Evolutionary conservation across 208 protist species (phyloP).

Genomic region (Leishmania tropica): DNA sequence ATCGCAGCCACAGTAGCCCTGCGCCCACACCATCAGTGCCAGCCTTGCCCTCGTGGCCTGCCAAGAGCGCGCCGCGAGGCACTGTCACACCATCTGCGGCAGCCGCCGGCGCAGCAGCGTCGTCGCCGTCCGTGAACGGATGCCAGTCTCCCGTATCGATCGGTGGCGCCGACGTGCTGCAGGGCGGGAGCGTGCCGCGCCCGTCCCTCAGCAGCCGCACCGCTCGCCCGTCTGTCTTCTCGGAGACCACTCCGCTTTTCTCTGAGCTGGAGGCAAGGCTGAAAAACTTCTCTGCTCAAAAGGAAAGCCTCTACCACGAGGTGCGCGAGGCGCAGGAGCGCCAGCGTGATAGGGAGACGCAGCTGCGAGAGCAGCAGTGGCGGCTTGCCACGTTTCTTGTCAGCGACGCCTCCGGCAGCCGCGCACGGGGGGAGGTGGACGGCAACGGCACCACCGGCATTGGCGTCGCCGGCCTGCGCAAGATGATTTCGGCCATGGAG

Average conservation of each 20-base stretch:
- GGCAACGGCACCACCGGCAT: slow-evolving; percentile 36
- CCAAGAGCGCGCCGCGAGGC: slow-evolving; percentile 4
- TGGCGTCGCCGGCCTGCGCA: slow-evolving; percentile 64
- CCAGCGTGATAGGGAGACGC: slow-evolving; percentile 54
- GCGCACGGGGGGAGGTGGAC: slow-evolving; percentile 21
- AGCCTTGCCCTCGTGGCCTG: background rate
- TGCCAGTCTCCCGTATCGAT: background rate
- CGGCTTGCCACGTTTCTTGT: slow-evolving; percentile 73
- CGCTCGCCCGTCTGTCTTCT: slow-evolving; percentile 34
- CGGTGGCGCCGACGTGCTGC: background rate
- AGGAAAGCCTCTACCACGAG: slow-evolving; percentile 69
- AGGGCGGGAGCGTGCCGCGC: slow-evolving; percentile 10
- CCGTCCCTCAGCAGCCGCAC: slow-evolving; percentile 20
- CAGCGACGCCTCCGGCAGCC: slow-evolving; percentile 34
- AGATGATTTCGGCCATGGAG: slow-evolving; percentile 60
- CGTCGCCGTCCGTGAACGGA: background rate
- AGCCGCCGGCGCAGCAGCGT: background rate
- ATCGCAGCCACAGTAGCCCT: background rate
- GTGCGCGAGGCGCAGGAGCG: slow-evolving; percentile 74
- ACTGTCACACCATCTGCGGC: slow-evolving; percentile 17
- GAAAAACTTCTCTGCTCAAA: slow-evolving; percentile 56
- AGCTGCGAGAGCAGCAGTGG: slow-evolving; percentile 74
- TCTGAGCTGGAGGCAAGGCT: slow-evolving; percentile 58
- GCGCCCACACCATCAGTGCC: background rate
- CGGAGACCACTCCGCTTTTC: slow-evolving; percentile 38